A percentile compares a stretch with the other conserved stretches of the same genome.
Conservation (phyloP, 2,329 filamentous ascomycete genomes). For the Claviceps sp. region DNA sequence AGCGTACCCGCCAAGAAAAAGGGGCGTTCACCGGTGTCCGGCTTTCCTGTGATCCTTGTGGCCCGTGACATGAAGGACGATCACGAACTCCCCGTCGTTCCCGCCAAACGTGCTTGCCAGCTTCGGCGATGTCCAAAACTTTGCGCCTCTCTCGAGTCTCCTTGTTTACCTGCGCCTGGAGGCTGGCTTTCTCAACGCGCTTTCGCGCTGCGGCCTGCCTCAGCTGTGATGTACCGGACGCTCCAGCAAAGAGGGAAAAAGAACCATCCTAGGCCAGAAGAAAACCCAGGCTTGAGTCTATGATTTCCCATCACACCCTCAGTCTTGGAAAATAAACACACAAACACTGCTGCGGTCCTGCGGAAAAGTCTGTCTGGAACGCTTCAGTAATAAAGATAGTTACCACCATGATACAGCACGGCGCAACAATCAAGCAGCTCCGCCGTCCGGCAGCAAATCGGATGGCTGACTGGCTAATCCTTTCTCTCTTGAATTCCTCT, state of each 20-base stretch:
- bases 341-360: no score
- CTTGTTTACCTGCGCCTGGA: not conserved
- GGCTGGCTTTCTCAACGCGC: not conserved
- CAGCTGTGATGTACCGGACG: not conserved
- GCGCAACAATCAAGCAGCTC: no score
- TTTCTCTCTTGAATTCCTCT: no score
- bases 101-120: not conserved
- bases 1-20: not conserved
- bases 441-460: no score
- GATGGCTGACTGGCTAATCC: no score
- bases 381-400: no score
- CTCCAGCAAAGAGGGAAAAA: not conserved
- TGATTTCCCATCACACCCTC: not conserved
- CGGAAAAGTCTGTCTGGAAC: no score
- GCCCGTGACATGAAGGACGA: not conserved
- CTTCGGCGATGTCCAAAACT: not conserved
- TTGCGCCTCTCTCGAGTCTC: not conserved
- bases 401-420: no score
- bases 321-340: no score
- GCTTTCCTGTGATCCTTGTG: not conserved
- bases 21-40: not conserved
- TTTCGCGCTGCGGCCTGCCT: not conserved
- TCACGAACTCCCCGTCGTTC: not conserved
- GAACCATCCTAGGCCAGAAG: not conserved
- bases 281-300: not conserved